Base-by-base conservation (phyloP, 257 asterid genomes). In the Lavandula angustifolia region DNA sequence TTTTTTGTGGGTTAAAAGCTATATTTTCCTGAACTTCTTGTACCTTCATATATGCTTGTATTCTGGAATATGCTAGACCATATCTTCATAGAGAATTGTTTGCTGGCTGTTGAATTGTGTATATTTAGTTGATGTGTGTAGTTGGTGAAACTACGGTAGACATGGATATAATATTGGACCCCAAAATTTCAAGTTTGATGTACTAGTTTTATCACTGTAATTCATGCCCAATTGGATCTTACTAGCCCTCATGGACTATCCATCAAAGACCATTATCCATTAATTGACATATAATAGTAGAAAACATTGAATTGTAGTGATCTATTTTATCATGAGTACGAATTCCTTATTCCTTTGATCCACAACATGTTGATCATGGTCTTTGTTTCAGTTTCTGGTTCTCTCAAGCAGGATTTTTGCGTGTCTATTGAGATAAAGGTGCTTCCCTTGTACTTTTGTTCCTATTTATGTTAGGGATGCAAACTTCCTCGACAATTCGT, bases 351-450 rank as follows among this genome's bases (percentile, higher is more conserved):
- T 50, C 35, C 35, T 72, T 56, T 40, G 59, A 49, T 35, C 34
- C 34, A 35, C 46, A 34, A 55, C 57, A 27, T 70, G 68, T 38
- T 75, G 44, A 76, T 62, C 46, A 51, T 33, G 64, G 52, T 56
- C 58, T 49, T 44, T 62, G 73, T 38, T 71, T 62, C 70, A 46
- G 80, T 78, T 60, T 66, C 87, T 81, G 97, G 84, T 70, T 54
- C 64, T 48, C 58, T 73, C 71, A 75, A 73, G 60, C 80, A 80
- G 73, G 87, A 84, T n/a, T 78, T 73, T 35, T 81, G 81, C 58
- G 63, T 90, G 65, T 81, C 91, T 18, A 86, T 94, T 69, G 99
- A 94, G 83, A 83, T 94, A 77, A 94, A 94, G 98, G 98, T 89
- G 62, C 59, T 73, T 82, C 41, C 67, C 57, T 57, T 40, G 4